phyloP scores from a whole-genome alignment of 139 green algal genomes.

The Limnomonas spitsbergensis region DNA sequence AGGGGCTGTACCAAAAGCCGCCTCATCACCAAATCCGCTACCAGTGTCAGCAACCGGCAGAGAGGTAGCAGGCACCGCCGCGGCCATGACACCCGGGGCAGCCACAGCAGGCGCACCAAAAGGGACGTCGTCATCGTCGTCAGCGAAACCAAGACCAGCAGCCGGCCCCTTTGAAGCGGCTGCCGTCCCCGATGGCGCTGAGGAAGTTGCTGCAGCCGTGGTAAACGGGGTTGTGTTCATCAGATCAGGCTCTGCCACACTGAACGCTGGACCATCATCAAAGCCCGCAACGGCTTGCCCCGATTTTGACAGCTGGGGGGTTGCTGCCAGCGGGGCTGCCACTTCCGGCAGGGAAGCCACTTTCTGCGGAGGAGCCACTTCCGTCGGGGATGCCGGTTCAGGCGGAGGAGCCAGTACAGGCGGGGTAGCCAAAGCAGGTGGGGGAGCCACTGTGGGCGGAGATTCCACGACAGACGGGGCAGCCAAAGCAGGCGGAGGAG shows the following conservation, averaged over 20 bases:
- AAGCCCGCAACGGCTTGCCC: neutral
- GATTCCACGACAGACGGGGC: neutral
- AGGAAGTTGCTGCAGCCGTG: too few species aligned
- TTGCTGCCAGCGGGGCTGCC: neutral
- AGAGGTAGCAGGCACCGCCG: neutral
- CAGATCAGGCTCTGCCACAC: too few species aligned
- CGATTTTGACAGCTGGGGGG: neutral
- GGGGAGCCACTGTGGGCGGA: neutral
- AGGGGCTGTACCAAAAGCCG: neutral
- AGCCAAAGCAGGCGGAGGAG: too few species aligned
- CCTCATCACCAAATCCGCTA: neutral
- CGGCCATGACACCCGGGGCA: neutral
- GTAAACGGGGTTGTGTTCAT: too few species aligned
- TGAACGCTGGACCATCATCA: neutral
- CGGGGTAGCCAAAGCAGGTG: neutral
- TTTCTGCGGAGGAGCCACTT: neutral
- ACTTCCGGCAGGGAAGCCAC: neutral
- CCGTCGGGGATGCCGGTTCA: neutral
- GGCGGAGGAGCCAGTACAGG: neutral
- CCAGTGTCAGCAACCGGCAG: neutral
- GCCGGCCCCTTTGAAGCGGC: neutral
- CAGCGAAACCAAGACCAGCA: too few species aligned
- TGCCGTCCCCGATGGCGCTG: too few species aligned
- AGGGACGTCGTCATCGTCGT: too few species aligned
- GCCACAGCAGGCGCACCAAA: too few species aligned